These are phyloP conservation scores for Tricholoma furcatifolium DNA, from an alignment of 768 basidiomycete species.

Conservation along the genomic window DNA sequence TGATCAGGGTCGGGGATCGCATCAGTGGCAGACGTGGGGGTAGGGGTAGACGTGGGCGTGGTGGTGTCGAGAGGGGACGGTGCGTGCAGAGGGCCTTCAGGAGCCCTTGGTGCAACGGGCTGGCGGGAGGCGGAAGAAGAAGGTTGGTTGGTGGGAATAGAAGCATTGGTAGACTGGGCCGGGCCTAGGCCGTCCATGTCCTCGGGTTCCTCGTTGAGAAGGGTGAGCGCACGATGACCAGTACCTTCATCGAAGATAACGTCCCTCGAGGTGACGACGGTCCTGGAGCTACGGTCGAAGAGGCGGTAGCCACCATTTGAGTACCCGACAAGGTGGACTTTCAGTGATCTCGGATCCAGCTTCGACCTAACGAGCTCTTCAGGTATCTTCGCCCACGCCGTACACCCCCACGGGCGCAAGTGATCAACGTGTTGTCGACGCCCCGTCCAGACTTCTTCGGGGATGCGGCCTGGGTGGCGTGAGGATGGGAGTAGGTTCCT, in stretches of 20 bases:
- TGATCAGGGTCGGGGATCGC: no score
- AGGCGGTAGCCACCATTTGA: neutral
- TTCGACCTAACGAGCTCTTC: constrained; percentile 20
- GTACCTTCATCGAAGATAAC: no score
- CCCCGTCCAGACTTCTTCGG: constrained; percentile 16
- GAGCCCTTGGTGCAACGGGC: no score
- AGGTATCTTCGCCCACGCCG: constrained; percentile 25
- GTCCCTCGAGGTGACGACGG: neutral
- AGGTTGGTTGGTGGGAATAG: neutral
- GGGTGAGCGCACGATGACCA: neutral
- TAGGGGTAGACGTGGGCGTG: no score
- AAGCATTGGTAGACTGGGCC: neutral
- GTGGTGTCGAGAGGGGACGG: no score
- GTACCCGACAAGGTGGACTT: neutral
- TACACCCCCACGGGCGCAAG: constrained; percentile 22
- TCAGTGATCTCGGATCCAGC: no score
- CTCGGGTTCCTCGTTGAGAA: neutral
- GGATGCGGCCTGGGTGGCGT: constrained; percentile 14
- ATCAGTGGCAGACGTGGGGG: no score
- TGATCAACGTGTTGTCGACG: constrained; percentile 19
- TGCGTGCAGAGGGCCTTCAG: no score
- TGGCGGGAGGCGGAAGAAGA: no score
- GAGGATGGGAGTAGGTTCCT: constrained; percentile 24
- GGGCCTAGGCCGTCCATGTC: neutral
- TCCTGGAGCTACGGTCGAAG: neutral